Conservation (phyloP, 768 basidiomycete genomes). For the Pseudohyphozyma bogoriensis region DNA sequence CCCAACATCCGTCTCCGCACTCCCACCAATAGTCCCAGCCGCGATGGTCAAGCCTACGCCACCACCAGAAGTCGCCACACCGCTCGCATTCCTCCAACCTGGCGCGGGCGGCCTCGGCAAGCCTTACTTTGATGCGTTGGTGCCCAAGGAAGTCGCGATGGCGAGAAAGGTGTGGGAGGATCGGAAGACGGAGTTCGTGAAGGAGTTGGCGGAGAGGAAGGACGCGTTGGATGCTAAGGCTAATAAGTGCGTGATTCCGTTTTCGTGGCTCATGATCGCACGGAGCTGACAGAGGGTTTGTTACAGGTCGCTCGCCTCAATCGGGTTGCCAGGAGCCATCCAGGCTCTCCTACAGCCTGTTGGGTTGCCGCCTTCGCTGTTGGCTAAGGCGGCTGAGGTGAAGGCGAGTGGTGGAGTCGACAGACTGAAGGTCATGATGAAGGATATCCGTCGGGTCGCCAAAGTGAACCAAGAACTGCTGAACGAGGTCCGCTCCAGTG, state of each 20-base stretch:
- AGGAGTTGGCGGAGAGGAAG: slow-evolving; percentile 57
- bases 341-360: slow-evolving; percentile 39
- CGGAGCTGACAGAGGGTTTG: slow-evolving; percentile 1
- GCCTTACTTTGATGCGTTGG: slow-evolving; percentile 61
- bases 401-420: background rate
- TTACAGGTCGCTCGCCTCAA: slow-evolving; percentile 54
- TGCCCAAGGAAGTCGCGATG: slow-evolving; percentile 76
- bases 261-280: too few species aligned
- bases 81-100: slow-evolving; percentile 26
- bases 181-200: slow-evolving; percentile 58
- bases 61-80: slow-evolving; percentile 40
- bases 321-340: slow-evolving; percentile 73
- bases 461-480: slow-evolving; percentile 53
- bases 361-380: background rate
- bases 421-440: slow-evolving; percentile 45
- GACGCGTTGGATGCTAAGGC: slow-evolving; percentile 54
- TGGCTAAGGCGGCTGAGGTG: background rate
- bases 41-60: slow-evolving; percentile 55
- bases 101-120: slow-evolving; percentile 30
- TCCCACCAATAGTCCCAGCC: slow-evolving; percentile 55
- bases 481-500: slow-evolving; percentile 53
- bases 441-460: slow-evolving; percentile 60
- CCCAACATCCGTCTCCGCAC: slow-evolving; percentile 60
- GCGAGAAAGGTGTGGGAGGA: slow-evolving; percentile 88
- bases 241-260: slow-evolving; percentile 48